Percentiles rank a stretch among this genome's conserved stretches.
Evolutionary conservation across 495 filamentous ascomycete genomes (phyloP).

Genomic region (Aspergillus diversus): DNA sequence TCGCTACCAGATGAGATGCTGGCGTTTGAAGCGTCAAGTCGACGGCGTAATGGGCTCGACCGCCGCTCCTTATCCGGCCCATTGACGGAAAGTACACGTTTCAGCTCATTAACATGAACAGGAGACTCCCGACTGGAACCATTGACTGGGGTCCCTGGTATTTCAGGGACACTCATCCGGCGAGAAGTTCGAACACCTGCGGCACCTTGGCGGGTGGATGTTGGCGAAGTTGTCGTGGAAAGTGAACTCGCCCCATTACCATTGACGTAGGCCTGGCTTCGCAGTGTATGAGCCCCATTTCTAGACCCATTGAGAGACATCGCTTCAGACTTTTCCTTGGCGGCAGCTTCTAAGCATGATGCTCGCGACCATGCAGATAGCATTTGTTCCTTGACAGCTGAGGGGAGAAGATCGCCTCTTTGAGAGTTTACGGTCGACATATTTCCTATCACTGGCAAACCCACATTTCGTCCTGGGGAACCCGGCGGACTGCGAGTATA

Average conservation of each 20-base stretch:
- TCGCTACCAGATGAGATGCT: conserved; percentile 51
- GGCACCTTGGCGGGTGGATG: conserved; percentile 28
- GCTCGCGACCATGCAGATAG: conserved; percentile 80
- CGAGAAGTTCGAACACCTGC: conserved; percentile 37
- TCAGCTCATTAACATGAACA: conserved; percentile 86
- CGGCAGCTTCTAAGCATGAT: conserved; percentile 64
- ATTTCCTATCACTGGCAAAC: conserved; percentile 59
- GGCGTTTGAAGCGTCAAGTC: conserved; percentile 38
- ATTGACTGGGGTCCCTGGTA: conserved; percentile 55
- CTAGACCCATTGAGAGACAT: conserved; percentile 74
- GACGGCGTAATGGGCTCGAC: conserved; percentile 45
- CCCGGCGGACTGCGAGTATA: conserved; percentile 69
- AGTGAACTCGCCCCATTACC: conserved; percentile 46
- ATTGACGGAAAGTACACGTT: conserved; percentile 66
- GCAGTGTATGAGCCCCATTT: conserved; percentile 61
- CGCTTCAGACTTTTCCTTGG: conserved; percentile 66
- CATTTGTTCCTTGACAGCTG: conserved; percentile 66
- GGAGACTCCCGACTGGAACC: conserved; percentile 66
- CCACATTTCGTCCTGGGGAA: conserved; percentile 70
- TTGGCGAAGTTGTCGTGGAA: conserved; percentile 30
- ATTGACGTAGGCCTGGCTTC: conserved; percentile 60
- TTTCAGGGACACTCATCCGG: conserved; percentile 47
- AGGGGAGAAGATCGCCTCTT: conserved; percentile 44
- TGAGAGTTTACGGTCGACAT: conserved; percentile 31
- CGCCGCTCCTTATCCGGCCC: conserved; percentile 39